Conservation (phyloP, 2,329 filamentous ascomycete genomes). For the Cercospora sp. region DNA sequence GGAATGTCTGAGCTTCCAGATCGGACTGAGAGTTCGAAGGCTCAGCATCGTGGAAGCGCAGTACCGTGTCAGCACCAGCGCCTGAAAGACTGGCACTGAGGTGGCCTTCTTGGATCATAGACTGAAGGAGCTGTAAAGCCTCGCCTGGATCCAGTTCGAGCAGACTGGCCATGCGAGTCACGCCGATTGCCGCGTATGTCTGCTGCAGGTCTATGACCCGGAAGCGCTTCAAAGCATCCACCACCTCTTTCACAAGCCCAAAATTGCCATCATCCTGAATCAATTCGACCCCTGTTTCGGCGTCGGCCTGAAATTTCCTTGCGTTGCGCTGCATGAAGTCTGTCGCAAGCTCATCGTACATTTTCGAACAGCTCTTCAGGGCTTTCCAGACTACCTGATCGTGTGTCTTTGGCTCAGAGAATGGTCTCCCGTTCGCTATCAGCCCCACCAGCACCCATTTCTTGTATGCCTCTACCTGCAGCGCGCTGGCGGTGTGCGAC, state of each 20-base stretch:
- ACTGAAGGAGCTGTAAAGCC: conserved; percentile 55
- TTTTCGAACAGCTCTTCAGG: conserved; percentile 61
- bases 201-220: conserved; percentile 71
- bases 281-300: conserved; percentile 57
- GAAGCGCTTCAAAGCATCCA: conserved; percentile 71
- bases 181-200: conserved; percentile 66
- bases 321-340: conserved; percentile 65
- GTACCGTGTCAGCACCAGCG: conserved; percentile 42
- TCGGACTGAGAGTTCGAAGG: conserved; percentile 29
- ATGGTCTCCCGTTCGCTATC: conserved; percentile 64
- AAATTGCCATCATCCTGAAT: conserved; percentile 65
- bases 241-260: conserved; percentile 68
- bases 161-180: conserved; percentile 54
- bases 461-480: conserved; percentile 88
- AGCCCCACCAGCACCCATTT: conserved; percentile 82
- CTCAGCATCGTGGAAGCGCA: conserved; percentile 52
- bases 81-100: conserved; percentile 55
- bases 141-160: conserved; percentile 53
- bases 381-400: conserved; percentile 55
- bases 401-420: conserved; percentile 58
- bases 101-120: conserved; percentile 53
- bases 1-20: conserved; percentile 52
- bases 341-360: conserved; percentile 69
- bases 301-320: conserved; percentile 62
- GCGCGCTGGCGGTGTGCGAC: conserved; percentile 61